phyloP scores from a whole-genome alignment of 2,329 filamentous ascomycete species.

The Fusarium chlamydosporum region DNA sequence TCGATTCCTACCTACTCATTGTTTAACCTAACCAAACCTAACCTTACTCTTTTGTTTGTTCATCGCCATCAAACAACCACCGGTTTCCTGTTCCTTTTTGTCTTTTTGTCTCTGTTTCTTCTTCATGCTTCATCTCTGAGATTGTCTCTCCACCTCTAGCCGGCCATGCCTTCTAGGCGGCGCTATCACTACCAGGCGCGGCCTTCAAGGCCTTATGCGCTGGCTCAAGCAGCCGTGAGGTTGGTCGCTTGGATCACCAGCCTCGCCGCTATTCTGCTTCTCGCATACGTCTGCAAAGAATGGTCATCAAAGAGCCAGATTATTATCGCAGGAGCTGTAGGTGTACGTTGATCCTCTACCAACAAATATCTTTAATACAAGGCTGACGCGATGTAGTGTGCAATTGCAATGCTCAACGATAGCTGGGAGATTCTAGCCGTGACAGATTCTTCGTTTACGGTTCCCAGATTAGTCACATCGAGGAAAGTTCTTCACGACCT shows the following conservation, averaged over 20 bases:
- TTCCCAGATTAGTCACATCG: conserved; percentile 49
- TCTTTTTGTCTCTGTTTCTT: not conserved
- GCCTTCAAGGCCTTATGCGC: conserved; percentile 35
- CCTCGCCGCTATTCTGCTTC: conserved; percentile 52
- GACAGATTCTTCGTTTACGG: conserved; percentile 47
- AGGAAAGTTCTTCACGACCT: conserved; percentile 54
- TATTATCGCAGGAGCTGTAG: conserved; percentile 52
- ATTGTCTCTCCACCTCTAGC: not conserved
- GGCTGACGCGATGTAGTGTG: conserved; percentile 44
- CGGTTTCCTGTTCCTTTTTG: not conserved
- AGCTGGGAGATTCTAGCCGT: conserved; percentile 56
- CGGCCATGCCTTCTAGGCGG: conserved; percentile 39
- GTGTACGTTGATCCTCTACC: conserved; percentile 47
- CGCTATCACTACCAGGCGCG: conserved; percentile 26
- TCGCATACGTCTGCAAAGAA: conserved; percentile 53
- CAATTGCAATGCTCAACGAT: conserved; percentile 56
- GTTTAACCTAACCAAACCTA: conserved; percentile 16
- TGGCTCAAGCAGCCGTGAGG: conserved; percentile 48
- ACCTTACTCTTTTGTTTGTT: conserved; percentile 2
- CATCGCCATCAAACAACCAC: conserved; percentile 5
- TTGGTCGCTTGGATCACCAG: conserved; percentile 53
- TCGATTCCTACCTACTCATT: conserved; percentile 20
- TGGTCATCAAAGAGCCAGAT: conserved; percentile 53
- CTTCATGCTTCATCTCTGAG: conserved; percentile 29
- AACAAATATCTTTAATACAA: not conserved